Evolutionary conservation across 176 grass and related monocot species (phyloP).

Genomic region (Chrysopogon serrulatus): DNA sequence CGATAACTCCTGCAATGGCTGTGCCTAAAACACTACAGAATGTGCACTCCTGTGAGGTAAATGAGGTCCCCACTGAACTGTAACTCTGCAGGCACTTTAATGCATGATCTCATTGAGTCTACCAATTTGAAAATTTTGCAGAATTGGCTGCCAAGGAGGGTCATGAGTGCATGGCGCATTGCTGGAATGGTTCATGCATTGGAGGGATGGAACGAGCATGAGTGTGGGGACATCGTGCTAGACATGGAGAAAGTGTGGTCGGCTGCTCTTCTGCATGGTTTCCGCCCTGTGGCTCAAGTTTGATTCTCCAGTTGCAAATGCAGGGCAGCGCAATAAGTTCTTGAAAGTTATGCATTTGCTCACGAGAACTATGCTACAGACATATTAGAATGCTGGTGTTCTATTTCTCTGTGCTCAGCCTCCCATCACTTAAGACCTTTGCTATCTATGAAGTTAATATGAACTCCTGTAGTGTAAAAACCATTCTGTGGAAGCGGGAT

Average conservation of each 20-base stretch:
- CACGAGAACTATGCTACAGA: neutral
- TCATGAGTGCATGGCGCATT: conserved; percentile 87
- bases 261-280: conserved; percentile 64
- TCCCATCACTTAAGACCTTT: neutral
- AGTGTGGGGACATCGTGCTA: conserved; percentile 64
- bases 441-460: neutral
- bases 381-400: neutral
- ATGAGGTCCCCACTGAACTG: neutral
- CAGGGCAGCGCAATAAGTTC: conserved; percentile 5
- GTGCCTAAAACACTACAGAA: conserved; percentile 75
- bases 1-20: conserved; percentile 60
- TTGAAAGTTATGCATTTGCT: neutral
- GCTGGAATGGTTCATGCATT: conserved; percentile 77
- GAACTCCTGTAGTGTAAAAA: neutral
- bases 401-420: neutral
- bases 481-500: neutral
- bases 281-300: conserved; percentile 38
- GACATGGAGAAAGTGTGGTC: conserved; percentile 72
- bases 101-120: neutral
- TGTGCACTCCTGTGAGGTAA: conserved; percentile 86
- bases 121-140: conserved; percentile 13
- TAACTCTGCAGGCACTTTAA: neutral
- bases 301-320: conserved; percentile 1
- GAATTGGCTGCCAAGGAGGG: conserved; percentile 94
- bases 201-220: conserved; percentile 58